Evolutionary conservation across 192 early-diverging fungal genomes (phyloP).

Genomic region (Pilaira anomala): DNA sequence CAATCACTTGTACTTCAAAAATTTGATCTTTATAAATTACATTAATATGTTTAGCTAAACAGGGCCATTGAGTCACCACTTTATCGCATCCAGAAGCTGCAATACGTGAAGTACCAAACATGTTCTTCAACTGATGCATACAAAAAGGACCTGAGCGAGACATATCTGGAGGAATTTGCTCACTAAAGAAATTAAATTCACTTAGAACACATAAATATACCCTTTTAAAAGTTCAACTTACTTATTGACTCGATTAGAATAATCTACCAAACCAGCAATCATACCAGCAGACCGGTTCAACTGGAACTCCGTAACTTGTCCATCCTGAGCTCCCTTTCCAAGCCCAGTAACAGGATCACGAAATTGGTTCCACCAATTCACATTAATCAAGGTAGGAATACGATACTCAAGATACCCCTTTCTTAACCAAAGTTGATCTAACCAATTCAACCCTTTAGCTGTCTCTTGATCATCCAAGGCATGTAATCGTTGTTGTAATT

Average conservation of each 20-base stretch:
- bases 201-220: slow-evolving; percentile 42
- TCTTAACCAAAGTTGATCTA: slow-evolving; percentile 82
- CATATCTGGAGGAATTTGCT: slow-evolving; percentile 63
- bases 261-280: slow-evolving; percentile 62
- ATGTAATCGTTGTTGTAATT: slow-evolving; percentile 70
- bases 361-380: slow-evolving; percentile 84
- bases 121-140: slow-evolving; percentile 93
- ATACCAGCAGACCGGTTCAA: slow-evolving; percentile 76
- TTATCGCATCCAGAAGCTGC: slow-evolving; percentile 67
- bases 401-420: slow-evolving; percentile 86
- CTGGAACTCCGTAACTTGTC: slow-evolving; percentile 69
- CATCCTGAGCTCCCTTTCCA: slow-evolving; percentile 37
- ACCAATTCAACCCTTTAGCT: slow-evolving; percentile 64
- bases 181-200: slow-evolving; percentile 12
- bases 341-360: slow-evolving; percentile 54
- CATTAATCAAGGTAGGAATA: slow-evolving; percentile 79
- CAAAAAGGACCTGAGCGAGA: slow-evolving; percentile 73
- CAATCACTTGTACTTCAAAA: slow-evolving; percentile 76
- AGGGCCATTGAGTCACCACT: slow-evolving; percentile 68
- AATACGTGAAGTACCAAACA: slow-evolving; percentile 80
- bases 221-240: slow-evolving; percentile 37
- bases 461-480: slow-evolving; percentile 65
- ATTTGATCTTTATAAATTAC: slow-evolving; percentile 85
- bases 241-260: slow-evolving; percentile 72
- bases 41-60: slow-evolving; percentile 75